Conservation (phyloP, 2,329 filamentous ascomycete genomes). For the Ascochyta clinopodiicola region DNA sequence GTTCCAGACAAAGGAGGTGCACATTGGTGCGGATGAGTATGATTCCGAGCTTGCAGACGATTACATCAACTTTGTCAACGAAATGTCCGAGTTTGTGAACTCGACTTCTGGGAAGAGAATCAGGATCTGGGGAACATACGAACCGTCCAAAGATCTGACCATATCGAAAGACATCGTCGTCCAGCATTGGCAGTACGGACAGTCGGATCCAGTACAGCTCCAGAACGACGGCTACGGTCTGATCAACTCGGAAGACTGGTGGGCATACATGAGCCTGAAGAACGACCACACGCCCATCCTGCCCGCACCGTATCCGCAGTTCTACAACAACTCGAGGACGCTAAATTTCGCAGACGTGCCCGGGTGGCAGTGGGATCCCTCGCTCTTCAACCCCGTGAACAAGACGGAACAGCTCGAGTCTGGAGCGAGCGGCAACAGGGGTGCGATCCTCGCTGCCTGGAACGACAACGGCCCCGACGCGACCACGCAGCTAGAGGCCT, state of each 20-base stretch:
- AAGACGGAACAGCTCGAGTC: constrained; percentile 48
- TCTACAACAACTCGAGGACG: constrained; percentile 54
- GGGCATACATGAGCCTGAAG: constrained; percentile 63
- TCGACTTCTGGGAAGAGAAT: constrained; percentile 40
- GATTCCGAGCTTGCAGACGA: constrained; percentile 43
- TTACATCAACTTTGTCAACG: constrained; percentile 49
- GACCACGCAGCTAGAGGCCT: constrained; percentile 57
- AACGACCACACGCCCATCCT: constrained; percentile 58
- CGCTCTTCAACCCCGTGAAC: constrained; percentile 54
- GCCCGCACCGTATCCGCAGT: constrained; percentile 56
- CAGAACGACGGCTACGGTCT: constrained; percentile 48
- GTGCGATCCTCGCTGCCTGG: constrained; percentile 53
- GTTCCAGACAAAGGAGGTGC: constrained; percentile 48
- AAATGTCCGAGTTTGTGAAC: constrained; percentile 43
- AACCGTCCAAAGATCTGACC: constrained; percentile 50
- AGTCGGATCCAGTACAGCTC: constrained; percentile 55
- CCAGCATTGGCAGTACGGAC: constrained; percentile 59
- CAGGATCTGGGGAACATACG: constrained; percentile 53
- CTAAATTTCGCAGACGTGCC: constrained; percentile 53
- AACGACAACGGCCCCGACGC: constrained; percentile 59
- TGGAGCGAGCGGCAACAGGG: constrained; percentile 42
- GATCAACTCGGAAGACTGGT: constrained; percentile 59
- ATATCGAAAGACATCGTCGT: constrained; percentile 52
- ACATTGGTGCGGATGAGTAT: constrained; percentile 50
- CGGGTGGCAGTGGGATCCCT: constrained; percentile 57